Evolutionary conservation across 768 basidiomycete genomes (phyloP).

Genomic region (Dioszegia aurantiaca): DNA sequence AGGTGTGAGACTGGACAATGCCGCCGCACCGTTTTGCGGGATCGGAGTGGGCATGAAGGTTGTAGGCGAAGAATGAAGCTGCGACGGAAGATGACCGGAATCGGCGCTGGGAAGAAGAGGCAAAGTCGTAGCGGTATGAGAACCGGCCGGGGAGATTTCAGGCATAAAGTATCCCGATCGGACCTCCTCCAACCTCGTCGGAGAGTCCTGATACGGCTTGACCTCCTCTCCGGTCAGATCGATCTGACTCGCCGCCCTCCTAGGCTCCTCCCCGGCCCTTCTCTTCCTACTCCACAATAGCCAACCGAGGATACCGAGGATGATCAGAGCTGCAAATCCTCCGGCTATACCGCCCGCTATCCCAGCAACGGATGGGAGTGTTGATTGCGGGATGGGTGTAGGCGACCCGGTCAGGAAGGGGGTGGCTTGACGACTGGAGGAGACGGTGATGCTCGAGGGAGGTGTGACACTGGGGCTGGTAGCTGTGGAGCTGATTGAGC

Average conservation of each 20-base stretch:
- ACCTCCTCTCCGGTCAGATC: constrained; percentile 25
- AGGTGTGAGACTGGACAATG: too few relatives aligned
- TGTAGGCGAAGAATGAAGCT: too few relatives aligned
- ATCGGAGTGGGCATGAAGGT: too few relatives aligned
- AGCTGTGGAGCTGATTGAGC: neutral
- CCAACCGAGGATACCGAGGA: constrained; percentile 28
- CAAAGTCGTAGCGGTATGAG: too few relatives aligned
- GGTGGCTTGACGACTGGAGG: neutral
- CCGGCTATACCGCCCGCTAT: constrained; percentile 44
- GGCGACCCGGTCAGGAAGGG: neutral
- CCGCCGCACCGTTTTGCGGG: too few relatives aligned
- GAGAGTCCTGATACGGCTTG: constrained; percentile 14
- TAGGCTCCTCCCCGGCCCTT: constrained; percentile 4
- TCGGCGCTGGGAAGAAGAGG: too few relatives aligned
- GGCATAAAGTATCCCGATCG: too few relatives aligned
- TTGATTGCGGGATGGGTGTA: too few relatives aligned
- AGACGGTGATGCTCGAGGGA: neutral
- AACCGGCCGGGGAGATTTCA: too few relatives aligned
- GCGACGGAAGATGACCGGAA: too few relatives aligned
- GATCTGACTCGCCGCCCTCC: neutral
- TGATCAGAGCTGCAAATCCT: constrained; percentile 35
- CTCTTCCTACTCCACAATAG: constrained; percentile 29
- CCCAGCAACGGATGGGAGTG: constrained; percentile 18
- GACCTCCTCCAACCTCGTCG: neutral
- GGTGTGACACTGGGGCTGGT: neutral